Percentiles rank a stretch among this genome's conserved stretches.
These are phyloP conservation scores for Monilinia vaccinii-corymbosi DNA, from an alignment of 2,329 filamentous ascomycete genomes.

Conservation along the genomic window DNA sequence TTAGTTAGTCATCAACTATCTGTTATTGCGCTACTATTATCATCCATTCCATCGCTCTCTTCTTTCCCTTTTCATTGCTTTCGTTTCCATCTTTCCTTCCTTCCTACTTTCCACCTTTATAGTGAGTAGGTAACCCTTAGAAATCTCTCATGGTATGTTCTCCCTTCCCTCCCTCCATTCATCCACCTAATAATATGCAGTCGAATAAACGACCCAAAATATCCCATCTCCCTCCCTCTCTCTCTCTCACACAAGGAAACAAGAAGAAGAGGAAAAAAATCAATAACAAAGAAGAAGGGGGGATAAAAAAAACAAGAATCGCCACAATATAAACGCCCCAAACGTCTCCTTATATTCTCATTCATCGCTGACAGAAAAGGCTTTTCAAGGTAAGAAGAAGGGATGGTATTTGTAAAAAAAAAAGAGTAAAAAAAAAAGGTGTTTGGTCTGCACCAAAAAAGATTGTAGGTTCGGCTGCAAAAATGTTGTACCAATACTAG, in stretches of 20 bases:
- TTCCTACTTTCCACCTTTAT: no score
- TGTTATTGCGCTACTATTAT: no score
- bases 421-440: constrained; percentile 5
- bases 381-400: constrained; percentile 12
- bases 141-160: constrained; percentile 20
- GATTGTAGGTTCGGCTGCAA: constrained; percentile 20
- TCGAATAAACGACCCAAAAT: constrained; percentile 3
- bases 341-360: constrained; percentile 17
- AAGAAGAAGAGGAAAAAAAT: neutral
- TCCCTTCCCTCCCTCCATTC: neutral
- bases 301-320: constrained; percentile 6
- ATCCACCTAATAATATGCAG: constrained; percentile 19
- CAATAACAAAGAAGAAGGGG: neutral
- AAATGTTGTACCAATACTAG: neutral
- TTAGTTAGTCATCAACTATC: no score
- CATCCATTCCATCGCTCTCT: no score
- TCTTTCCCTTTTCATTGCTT: no score
- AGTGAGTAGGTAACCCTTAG: no score
- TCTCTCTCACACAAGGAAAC: constrained; percentile 1
- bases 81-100: no score
- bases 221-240: neutral
- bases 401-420: constrained; percentile 8
- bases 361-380: constrained; percentile 10
- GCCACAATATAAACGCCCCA: constrained; percentile 17
- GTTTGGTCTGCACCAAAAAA: constrained; percentile 18